These are phyloP conservation scores for Thinopyrum elongatum DNA, from an alignment of 176 grass and related monocot species.

Conservation along the genomic window DNA sequence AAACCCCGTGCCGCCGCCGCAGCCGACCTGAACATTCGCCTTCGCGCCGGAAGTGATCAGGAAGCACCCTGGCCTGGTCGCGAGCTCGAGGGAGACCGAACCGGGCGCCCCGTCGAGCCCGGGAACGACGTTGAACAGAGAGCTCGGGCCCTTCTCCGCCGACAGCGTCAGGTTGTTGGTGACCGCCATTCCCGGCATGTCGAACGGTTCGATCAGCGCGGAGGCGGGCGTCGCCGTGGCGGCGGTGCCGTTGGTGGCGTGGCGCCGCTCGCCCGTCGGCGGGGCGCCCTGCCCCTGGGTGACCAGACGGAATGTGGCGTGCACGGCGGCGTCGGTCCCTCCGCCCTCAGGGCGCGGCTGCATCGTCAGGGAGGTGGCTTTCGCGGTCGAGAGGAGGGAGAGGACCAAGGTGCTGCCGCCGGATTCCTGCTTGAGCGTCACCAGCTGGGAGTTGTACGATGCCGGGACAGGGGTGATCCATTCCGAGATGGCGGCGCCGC, in stretches of 20 bases:
- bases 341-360: constrained; percentile 47
- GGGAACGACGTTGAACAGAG: constrained; percentile 44
- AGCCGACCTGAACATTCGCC: constrained; percentile 39
- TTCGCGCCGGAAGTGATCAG: constrained; percentile 35
- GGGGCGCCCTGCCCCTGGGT: constrained; percentile 20
- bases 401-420: constrained; percentile 41
- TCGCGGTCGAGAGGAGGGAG: constrained; percentile 59
- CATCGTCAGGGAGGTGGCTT: constrained; percentile 65
- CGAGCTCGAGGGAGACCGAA: constrained; percentile 61
- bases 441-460: constrained; percentile 64
- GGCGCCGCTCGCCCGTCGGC: not conserved
- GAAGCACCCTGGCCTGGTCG: constrained; percentile 64
- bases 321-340: constrained; percentile 56
- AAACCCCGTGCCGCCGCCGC: constrained; percentile 26
- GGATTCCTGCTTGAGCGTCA: constrained; percentile 53
- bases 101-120: constrained; percentile 48
- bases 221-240: not conserved
- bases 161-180: constrained; percentile 48
- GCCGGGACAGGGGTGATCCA: constrained; percentile 67
- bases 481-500: constrained; percentile 45
- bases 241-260: not conserved
- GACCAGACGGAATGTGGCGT: constrained; percentile 62
- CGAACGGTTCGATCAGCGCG: constrained; percentile 60
- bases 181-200: constrained; percentile 67
- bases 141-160: not conserved